Evolutionary conservation across 495 filamentous ascomycete genomes (phyloP).

Genomic region (Penicillium odoratum): DNA sequence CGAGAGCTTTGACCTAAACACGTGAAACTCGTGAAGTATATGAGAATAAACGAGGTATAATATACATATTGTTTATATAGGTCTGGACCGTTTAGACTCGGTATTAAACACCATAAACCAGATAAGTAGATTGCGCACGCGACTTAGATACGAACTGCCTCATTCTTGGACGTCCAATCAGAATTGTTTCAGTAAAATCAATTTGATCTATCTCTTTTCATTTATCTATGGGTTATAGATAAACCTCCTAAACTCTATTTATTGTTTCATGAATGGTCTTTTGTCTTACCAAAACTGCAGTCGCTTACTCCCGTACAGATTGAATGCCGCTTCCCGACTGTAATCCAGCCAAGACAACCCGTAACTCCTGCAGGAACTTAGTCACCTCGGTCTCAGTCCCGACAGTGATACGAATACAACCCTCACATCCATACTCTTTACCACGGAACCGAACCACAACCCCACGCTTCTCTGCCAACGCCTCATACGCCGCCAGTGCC

Average conservation of each 20-base stretch:
- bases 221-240: not conserved
- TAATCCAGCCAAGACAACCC: constrained; percentile 56
- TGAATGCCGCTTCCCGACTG: constrained; percentile 28
- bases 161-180: not conserved
- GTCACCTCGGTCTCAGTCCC: constrained; percentile 86
- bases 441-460: constrained; percentile 94
- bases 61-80: not conserved
- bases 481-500: constrained; percentile 78
- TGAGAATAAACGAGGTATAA: not conserved
- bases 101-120: not conserved
- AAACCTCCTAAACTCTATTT: not conserved
- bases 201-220: not conserved
- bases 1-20: constrained; percentile 21
- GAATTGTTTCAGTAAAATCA: not conserved
- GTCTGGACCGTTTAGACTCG: not conserved
- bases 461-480: constrained; percentile 79
- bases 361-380: constrained; percentile 69
- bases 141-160: not conserved
- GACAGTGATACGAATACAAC: constrained; percentile 88
- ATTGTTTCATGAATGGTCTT: not conserved
- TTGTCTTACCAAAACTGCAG: constrained; percentile 13
- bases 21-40: not conserved
- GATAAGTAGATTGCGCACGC: not conserved
- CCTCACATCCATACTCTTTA: constrained; percentile 84
- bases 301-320: constrained; percentile 25